Conservation (phyloP, 164 flowering plant species). For the Dillenia suffruticosa region DNA sequence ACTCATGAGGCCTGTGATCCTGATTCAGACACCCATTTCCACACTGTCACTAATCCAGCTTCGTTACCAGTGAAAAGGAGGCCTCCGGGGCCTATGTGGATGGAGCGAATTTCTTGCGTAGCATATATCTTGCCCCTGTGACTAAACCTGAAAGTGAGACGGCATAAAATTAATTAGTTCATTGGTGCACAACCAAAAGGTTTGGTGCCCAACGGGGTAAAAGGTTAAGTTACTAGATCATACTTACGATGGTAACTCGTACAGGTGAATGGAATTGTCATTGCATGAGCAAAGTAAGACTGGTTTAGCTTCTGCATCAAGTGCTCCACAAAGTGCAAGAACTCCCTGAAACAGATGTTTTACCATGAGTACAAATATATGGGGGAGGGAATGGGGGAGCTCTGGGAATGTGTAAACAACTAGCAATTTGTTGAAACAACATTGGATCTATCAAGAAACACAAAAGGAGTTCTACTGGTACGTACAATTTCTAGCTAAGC, state of each 20-base stretch:
- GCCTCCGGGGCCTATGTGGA: slow-evolving; percentile 24
- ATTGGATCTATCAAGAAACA: no score
- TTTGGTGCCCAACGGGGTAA: background rate
- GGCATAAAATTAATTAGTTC: no score
- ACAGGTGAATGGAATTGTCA: slow-evolving; percentile 48
- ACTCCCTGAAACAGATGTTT: slow-evolving; percentile 24
- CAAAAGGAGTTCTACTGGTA: no score
- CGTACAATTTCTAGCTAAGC: no score
- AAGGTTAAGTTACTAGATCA: background rate
- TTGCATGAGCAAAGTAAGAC: slow-evolving; percentile 45
- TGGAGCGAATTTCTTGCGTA: slow-evolving; percentile 22
- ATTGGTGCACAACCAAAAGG: no score
- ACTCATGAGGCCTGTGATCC: background rate
- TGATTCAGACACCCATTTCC: slow-evolving; percentile 17
- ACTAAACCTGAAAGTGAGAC: slow-evolving; percentile 18
- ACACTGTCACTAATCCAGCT: slow-evolving; percentile 23
- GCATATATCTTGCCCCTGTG: slow-evolving; percentile 42
- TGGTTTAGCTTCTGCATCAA: slow-evolving; percentile 49
- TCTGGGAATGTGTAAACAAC: no score
- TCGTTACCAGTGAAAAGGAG: slow-evolving; percentile 34
- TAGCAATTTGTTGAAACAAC: no score
- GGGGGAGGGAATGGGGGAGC: no score
- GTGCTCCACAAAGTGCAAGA: slow-evolving; percentile 46
- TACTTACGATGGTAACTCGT: slow-evolving; percentile 50
- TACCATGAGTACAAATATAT: no score